Percentiles rank a stretch among this genome's conserved stretches.
These are phyloP conservation scores for Yarrowia bubula DNA, from an alignment of 805 yeast species.

Conservation along the genomic window DNA sequence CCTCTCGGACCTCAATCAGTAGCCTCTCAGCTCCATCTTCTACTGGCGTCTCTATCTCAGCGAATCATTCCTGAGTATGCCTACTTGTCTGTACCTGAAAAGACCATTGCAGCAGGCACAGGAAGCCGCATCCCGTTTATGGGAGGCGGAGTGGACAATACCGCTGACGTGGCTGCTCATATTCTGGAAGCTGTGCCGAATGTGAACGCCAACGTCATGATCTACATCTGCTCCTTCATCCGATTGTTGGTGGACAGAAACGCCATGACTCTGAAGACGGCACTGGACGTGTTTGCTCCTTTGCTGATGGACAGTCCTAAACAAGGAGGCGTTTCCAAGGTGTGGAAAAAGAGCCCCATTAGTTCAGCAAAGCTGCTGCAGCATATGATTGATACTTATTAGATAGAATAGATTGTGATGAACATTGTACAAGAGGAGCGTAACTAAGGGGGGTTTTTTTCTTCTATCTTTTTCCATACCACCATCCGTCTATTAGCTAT, in stretches of 20 bases:
- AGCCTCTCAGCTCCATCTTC: slow-evolving; percentile 35
- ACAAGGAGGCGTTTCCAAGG: slow-evolving; percentile 12
- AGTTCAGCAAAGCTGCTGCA: slow-evolving; percentile 4
- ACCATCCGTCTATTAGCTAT: background rate
- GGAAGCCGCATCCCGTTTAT: slow-evolving; percentile 8
- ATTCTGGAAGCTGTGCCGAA: slow-evolving; percentile 45
- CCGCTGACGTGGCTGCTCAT: slow-evolving; percentile 37
- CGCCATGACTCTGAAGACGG: slow-evolving; percentile 33
- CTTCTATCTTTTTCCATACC: too few species aligned
- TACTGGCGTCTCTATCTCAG: slow-evolving; percentile 43
- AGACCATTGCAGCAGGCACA: slow-evolving; percentile 28
- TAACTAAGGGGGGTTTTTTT: too few species aligned
- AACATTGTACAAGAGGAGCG: too few species aligned
- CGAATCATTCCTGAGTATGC: slow-evolving; percentile 44
- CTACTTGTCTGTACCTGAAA: slow-evolving; percentile 32
- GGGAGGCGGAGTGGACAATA: slow-evolving; percentile 16
- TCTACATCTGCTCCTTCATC: slow-evolving; percentile 44
- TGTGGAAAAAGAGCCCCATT: slow-evolving; percentile 11
- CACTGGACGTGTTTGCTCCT: slow-evolving; percentile 38
- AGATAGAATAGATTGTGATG: background rate
- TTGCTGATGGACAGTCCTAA: slow-evolving; percentile 34
- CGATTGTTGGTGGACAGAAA: slow-evolving; percentile 37
- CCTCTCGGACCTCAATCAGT: slow-evolving; percentile 46
- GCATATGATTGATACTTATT: slow-evolving; percentile 19
- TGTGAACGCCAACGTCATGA: slow-evolving; percentile 44